Base-by-base conservation (phyloP, 257 asterid genomes). In the Linderniella brevidens region DNA sequence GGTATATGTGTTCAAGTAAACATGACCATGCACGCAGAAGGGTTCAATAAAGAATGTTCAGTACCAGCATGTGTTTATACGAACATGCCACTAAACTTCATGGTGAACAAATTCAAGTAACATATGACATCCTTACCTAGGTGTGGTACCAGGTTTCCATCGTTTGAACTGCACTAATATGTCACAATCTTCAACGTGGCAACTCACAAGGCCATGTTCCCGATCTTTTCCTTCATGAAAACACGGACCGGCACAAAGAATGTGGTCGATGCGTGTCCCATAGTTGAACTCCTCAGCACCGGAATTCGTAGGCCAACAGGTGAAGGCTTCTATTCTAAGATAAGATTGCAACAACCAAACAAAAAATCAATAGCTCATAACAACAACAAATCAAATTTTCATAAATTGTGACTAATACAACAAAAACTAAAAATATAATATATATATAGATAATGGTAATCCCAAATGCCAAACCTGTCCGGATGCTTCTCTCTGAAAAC, bases 211-310 rank as follows among this genome's bases (percentile, higher is more conserved):
- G 70, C 57, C 69, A 68, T 81, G 96, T 54, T 64, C 84, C 55
- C 60, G 70, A 63, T 46, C 66, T 61, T 71, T 61, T 64, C 62
- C 79, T 50, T 62, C 57, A 49, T 84, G 98, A 19, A 88, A 82
- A 77, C 98, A 88, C 50, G 87, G 70, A 48, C 85, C 90, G 54
- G 94, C 70, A 64, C 74, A 50, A 61, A 88, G 93, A 58, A 88
- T 75, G 66, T 88, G 98, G 57, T 88, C 98, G 67, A 88, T 88
- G 59, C 98, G 86, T 50, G 96, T 37, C 58, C 98, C 98, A 64
- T 59, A 84, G 66, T 88, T 84, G 74, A 88, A 88, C 73, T 71
- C 82, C 71, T 78, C 98, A 1, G 94, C 98, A 52, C 98, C 94
- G 64, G 94, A 67, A 68, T 70, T 88, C 25, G 92, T 74, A 0